A percentile compares a stretch with the other conserved stretches of the same genome.
These are phyloP conservation scores for Populus hybrid DNA, from an alignment of 441 rosid species.

Conservation along the genomic window DNA sequence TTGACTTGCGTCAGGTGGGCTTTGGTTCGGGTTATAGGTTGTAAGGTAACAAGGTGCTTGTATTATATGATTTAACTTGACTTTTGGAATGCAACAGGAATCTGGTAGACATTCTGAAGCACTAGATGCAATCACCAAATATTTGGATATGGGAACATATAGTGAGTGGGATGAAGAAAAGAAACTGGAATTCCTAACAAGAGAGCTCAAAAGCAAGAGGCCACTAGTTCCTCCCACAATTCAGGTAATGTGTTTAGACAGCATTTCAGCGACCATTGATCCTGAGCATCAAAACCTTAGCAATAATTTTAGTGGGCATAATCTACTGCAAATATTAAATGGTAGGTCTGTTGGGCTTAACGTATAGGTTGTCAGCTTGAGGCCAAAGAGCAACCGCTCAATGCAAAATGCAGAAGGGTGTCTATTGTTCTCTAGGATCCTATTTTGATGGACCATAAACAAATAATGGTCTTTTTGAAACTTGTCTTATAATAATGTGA, in stretches of 20 bases:
- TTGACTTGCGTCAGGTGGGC: constrained; percentile 88
- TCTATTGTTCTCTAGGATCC: not conserved
- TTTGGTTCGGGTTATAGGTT: constrained; percentile 14
- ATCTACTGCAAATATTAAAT: not conserved
- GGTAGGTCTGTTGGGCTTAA: not conserved
- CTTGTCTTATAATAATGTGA: no score
- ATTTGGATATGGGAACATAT: constrained; percentile 90
- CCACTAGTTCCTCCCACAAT: constrained; percentile 84
- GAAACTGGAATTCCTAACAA: constrained; percentile 76
- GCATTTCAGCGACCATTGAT: not conserved
- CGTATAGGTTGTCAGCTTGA: not conserved
- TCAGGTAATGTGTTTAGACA: constrained; percentile 45
- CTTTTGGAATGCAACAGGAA: constrained; percentile 49
- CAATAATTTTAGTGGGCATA: not conserved
- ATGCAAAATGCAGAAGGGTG: not conserved
- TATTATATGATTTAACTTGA: constrained; percentile 13
- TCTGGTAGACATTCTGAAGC: constrained; percentile 88
- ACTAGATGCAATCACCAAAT: constrained; percentile 77
- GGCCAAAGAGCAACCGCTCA: not conserved
- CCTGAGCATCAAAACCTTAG: not conserved
- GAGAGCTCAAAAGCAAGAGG: constrained; percentile 87
- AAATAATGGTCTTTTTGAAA: no score
- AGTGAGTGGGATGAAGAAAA: constrained; percentile 97
- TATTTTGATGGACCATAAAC: no score
- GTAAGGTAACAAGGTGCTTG: not conserved